Percentiles rank a stretch among this genome's conserved stretches.
Conservation (phyloP, 2,329 filamentous ascomycete species). For the Coniochaeta ligniaria region DNA sequence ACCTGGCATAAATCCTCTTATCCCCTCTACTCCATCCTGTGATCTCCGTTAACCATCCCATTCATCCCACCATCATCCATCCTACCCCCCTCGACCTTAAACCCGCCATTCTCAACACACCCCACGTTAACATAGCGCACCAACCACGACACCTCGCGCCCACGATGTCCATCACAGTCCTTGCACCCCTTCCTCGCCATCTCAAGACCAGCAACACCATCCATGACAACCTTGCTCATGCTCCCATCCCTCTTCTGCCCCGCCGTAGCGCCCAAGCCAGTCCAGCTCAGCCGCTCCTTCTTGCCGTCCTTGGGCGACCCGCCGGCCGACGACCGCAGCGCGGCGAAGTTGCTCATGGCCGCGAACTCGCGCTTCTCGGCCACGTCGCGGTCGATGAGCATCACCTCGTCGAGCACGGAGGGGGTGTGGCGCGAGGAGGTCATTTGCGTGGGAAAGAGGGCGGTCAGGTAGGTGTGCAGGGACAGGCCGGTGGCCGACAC, state of each 20-base stretch:
- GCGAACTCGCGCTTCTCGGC: slow-evolving; percentile 34
- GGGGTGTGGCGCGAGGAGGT: slow-evolving; percentile 8
- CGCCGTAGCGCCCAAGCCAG: slow-evolving; percentile 26
- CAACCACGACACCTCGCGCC: slow-evolving; percentile 24
- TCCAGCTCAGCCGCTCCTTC: slow-evolving; percentile 28
- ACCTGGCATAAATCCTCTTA: not conserved
- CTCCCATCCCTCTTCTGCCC: slow-evolving; percentile 10
- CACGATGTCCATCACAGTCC: slow-evolving; percentile 22
- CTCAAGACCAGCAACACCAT: slow-evolving; percentile 25
- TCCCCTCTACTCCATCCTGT: not conserved
- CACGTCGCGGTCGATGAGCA: slow-evolving; percentile 30
- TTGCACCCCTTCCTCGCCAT: slow-evolving; percentile 24
- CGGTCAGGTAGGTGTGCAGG: slow-evolving; percentile 28
- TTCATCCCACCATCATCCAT: not conserved
- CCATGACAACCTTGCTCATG: slow-evolving; percentile 19
- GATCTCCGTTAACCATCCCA: not conserved
- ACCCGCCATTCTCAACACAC: not conserved
- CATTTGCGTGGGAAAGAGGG: slow-evolving; percentile 25
- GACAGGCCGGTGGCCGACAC: slow-evolving; percentile 7
- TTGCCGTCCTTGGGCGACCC: slow-evolving; percentile 16
- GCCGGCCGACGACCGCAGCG: slow-evolving; percentile 8
- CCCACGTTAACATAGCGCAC: slow-evolving; percentile 14
- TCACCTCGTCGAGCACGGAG: slow-evolving; percentile 24
- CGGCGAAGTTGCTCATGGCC: slow-evolving; percentile 25
- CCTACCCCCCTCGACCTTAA: not conserved